Base-by-base conservation (phyloP, 1,284 basidiomycete genomes). In the Apiotrichum domesticum region DNA sequence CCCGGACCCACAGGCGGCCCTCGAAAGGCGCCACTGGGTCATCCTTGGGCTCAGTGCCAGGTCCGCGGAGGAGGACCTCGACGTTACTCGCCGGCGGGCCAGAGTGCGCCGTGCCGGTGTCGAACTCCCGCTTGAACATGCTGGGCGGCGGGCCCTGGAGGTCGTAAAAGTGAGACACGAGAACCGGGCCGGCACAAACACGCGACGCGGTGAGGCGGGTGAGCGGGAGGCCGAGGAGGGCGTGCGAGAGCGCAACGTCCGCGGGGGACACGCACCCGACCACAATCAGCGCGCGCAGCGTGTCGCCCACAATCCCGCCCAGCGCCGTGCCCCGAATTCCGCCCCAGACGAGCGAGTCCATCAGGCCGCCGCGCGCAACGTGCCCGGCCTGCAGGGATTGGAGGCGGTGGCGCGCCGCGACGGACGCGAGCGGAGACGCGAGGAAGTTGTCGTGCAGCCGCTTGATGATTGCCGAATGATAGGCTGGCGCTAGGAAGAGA, bases 61-160 rank as follows among this genome's bases (percentile, higher is more conserved):
- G 34, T n/a, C 57, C 61, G 41, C 45, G 46, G 41, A 77, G 59
- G 4, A 71, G 2, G 2, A 77, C 65, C 57, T 77, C 76, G 35
- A 76, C 59, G 51, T 77, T 77, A 35, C 49, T 62, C 4, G 67
- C 66, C 4, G 75, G 75, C 3, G 75, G 66, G 29, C 76, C 76
- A 3, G 66, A 59, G 54, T 76, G 73, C 4, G 62, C 59, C 21
- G 56, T 56, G 14, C 43, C 47, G 10, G 39, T 51, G 15, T 52
- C 57, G 43, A 54, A 49, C 14, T 55, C 40, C 15, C 61, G 62
- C 47, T 58, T 56, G 34, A 59, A 51, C 7, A 60, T 44, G 54
- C 64, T 56, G 21, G 58, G 56, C 9, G 65, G 51, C 6, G 63
- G 64, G n/a, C 63, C 61, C 57, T 73, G 70, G 1, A 76, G 59